Evolutionary conservation across 2,329 filamentous ascomycete species (phyloP), one percentile per base, ranked within the genome.

Genomic region (Stachybotrys elegans): DNA sequence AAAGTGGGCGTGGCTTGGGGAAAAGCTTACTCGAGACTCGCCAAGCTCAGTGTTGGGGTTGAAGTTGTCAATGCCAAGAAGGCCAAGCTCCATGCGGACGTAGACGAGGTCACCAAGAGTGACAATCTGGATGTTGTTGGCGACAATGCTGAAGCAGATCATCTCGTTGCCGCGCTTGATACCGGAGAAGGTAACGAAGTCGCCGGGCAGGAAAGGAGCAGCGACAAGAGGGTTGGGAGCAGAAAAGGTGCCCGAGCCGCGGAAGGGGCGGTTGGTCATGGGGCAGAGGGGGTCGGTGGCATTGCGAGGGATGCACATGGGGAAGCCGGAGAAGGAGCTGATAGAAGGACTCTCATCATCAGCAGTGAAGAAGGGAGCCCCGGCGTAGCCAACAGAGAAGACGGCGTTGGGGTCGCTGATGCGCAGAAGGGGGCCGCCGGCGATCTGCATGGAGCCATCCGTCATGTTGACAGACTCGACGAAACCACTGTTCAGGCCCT

Each of bases 231-330:
- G 59, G 42, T 67, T 60, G 0, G 62, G 57, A 1, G 59, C 63
- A 17, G 60, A 48, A 39, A 66, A 66, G 14, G 57, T 61, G 12
- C 62, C 60, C 6, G 58, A 57, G 2, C 60, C 58, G 3, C 53
- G 43, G 35, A 61, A 58, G 1, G 64, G 64, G 2, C 65, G 53
- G 43, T 67, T 65, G 20, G 51, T 56, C 5, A 58, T 23, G 4
- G 63, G 63, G 39, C 64, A 68, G 2, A 63, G 49, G 1, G 63
- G 58, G 22, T 68, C 65, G 2, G 58, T 59, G 20, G 56, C 45
- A 19, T 65, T 67, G 14, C 73, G 61, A 0, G 70, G 72, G 16
- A 76, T 68, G 44, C 72, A 76, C 72, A 76, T 75, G 2, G 72
- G 73, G 41, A 75, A 75, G 1, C 73, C 73, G 12, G 67, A 69